Conservation (phyloP, 352 stramenopile genomes). For the Saprolegnia parasitica region DNA sequence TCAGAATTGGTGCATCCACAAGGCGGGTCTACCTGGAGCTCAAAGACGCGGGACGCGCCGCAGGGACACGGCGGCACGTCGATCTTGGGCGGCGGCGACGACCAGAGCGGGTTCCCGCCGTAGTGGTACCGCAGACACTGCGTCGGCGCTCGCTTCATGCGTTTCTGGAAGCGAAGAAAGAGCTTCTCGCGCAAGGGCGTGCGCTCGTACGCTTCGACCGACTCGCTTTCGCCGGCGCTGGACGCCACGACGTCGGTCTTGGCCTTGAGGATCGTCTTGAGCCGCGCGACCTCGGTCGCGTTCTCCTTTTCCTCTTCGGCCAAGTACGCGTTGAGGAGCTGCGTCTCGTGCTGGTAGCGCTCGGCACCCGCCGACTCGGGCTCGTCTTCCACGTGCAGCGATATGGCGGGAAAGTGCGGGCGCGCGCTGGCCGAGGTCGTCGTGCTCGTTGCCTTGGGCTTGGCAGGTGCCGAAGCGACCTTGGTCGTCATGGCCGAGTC, state of each 20-base stretch:
- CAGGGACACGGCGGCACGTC: slow-evolving; percentile 55
- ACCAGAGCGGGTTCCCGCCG: slow-evolving; percentile 76
- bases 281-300: slow-evolving; percentile 50
- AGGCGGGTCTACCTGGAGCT: slow-evolving; percentile 44
- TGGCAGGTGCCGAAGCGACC: slow-evolving; percentile 9
- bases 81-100: slow-evolving; percentile 45
- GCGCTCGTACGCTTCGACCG: slow-evolving; percentile 72
- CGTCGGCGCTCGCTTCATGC: slow-evolving; percentile 64
- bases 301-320: slow-evolving; percentile 77
- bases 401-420: slow-evolving; percentile 47
- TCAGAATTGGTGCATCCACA: neutral
- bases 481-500: slow-evolving; percentile 54
- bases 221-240: slow-evolving; percentile 27
- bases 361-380: slow-evolving; percentile 61
- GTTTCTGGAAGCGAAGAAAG: slow-evolving; percentile 84
- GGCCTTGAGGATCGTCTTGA: slow-evolving; percentile 61
- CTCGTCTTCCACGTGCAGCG: slow-evolving; percentile 72
- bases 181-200: slow-evolving; percentile 65
- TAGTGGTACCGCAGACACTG: slow-evolving; percentile 85
- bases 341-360: slow-evolving; percentile 67
- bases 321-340: slow-evolving; percentile 73
- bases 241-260: slow-evolving; percentile 19
- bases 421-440: neutral
- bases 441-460: slow-evolving; percentile 8
- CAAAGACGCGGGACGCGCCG: slow-evolving; percentile 61